Evolutionary conservation across 768 basidiomycete genomes (phyloP).

Genomic region (Rhizopogon sp.): DNA sequence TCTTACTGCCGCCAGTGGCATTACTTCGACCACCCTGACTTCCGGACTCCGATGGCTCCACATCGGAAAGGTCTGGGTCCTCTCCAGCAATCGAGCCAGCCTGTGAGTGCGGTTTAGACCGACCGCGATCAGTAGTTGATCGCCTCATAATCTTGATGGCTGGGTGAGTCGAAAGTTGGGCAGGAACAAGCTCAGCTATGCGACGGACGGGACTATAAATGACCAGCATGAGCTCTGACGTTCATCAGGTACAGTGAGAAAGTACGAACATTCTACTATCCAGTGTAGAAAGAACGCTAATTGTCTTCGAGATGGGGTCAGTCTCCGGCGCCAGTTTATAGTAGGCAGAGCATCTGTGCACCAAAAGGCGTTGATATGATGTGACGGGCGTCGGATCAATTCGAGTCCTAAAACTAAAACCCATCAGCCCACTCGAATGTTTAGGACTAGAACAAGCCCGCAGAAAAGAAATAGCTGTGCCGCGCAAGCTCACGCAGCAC

Average conservation of each 20-base stretch:
- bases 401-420: slow-evolving; percentile 41
- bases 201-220: slow-evolving; percentile 57
- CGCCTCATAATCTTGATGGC: slow-evolving; percentile 88
- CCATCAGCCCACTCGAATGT: slow-evolving; percentile 17
- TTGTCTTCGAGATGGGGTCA: slow-evolving; percentile 59
- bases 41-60: slow-evolving; percentile 77
- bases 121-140: slow-evolving; percentile 45
- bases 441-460: background rate
- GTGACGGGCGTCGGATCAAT: slow-evolving; percentile 66
- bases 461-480: background rate
- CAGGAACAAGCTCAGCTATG: slow-evolving; percentile 73
- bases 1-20: slow-evolving; percentile 56
- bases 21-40: slow-evolving; percentile 69
- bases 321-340: slow-evolving; percentile 71
- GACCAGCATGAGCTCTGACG: slow-evolving; percentile 10
- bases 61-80: slow-evolving; percentile 72
- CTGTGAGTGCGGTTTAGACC: slow-evolving; percentile 60
- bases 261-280: slow-evolving; percentile 74
- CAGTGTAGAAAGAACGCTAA: slow-evolving; percentile 47
- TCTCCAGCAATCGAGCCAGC: slow-evolving; percentile 70
- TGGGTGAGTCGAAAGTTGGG: slow-evolving; percentile 64
- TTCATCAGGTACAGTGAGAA: background rate
- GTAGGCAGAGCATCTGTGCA: slow-evolving; percentile 81
- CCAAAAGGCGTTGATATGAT: slow-evolving; percentile 80
- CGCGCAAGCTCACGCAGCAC: slow-evolving; percentile 1